Base-by-base conservation (phyloP, 352 stramenopile genomes). In the Phytophthora tentaculata region DNA sequence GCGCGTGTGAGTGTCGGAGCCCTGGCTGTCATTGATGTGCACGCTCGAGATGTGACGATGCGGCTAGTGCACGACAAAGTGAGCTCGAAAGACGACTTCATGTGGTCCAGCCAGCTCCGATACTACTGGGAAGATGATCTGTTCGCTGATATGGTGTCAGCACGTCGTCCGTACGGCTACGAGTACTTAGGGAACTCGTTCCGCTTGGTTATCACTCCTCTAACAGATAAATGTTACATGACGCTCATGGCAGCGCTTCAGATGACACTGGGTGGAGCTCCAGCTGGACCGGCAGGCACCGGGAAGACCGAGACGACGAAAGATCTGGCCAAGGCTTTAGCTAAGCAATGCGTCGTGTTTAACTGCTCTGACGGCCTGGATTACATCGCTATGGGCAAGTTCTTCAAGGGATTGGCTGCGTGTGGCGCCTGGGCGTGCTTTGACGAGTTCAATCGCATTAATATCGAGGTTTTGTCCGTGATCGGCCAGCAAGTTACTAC, bases 401-500 rank as follows among this genome's bases (percentile, higher is more conserved):
- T 97, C 70, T 98, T 97, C 72, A 95, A 95, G 51, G 87, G 95
- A 0, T 73, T 98, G 0, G 95, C 94, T 22, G 91, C 89, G 0
- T 98, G 91, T 61, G 95, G 95, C 1, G 95, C 95, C 0, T 98
- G 95, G 95, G 94, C 94, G 7, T 98, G 95, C 64, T 98, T 98
- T 51, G 95, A 98, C 48, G 95, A 98, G 81, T 98, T 98, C 74
- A 98, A 98, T 64, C 92, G 95, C 14, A 98, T 98, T 64, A 96
- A 98, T 49, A 98, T 98, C 28, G 95, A 98, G 71, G 91, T 97
- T 19, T 44, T 96, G 22, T 95, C 87, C 0, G 88, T 96, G 55
- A 91, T 96, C 48, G 88, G 86, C 0, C 88, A 96, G 63, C 88
- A 96, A 81, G 80, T 96, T 20, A 94, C 84, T 13, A 96, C 88